phyloP scores from a whole-genome alignment of 2,329 filamentous ascomycete species.

The Chaetomium globosum region DNA sequence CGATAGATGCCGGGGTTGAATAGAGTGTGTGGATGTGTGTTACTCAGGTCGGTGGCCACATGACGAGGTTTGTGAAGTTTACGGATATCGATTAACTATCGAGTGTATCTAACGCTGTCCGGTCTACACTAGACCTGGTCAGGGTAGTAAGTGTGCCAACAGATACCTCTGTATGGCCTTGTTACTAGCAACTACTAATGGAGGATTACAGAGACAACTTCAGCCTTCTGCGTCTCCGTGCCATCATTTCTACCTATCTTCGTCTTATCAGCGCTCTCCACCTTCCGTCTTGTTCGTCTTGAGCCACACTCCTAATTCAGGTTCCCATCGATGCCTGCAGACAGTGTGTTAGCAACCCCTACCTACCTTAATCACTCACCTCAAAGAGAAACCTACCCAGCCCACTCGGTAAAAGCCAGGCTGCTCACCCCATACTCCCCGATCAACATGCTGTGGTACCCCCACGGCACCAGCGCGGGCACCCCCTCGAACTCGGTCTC shows the following conservation, averaged over 20 bases:
- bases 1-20: conserved; percentile 5
- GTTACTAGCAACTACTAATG: not conserved
- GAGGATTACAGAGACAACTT: not conserved
- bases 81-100: not conserved
- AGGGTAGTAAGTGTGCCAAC: not conserved
- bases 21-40: not conserved
- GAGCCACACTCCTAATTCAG: conserved; percentile 62
- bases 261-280: not conserved
- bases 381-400: conserved; percentile 54
- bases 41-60: not conserved
- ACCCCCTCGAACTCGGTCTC: conserved; percentile 75
- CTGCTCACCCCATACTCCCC: conserved; percentile 68
- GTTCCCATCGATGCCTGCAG: conserved; percentile 63
- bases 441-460: conserved; percentile 65
- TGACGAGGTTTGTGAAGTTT: not conserved
- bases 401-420: conserved; percentile 61
- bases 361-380: not conserved
- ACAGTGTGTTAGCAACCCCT: conserved; percentile 28
- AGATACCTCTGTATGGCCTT: not conserved
- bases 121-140: not conserved
- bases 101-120: not conserved
- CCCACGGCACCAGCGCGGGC: conserved; percentile 68
- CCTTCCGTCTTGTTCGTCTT: conserved; percentile 40
- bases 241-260: no score
- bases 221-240: not conserved